phyloP scores from a whole-genome alignment of 805 yeast species.

The Kodamaea kakaduensis region DNA sequence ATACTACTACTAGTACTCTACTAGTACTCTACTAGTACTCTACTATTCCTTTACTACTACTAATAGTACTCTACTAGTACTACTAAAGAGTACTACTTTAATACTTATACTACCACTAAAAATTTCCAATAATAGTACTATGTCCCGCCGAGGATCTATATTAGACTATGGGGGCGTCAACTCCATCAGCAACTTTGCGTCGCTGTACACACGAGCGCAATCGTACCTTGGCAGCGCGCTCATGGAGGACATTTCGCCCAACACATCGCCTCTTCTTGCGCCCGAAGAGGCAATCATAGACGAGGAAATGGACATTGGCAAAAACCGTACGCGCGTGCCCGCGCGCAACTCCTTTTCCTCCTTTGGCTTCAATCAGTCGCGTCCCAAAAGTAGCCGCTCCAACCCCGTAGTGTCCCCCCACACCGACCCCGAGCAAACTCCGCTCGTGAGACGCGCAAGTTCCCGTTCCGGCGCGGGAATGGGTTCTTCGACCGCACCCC shows the following conservation, averaged over 20 bases:
- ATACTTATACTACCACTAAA: too few relatives aligned
- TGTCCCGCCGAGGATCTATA: constrained; percentile 29
- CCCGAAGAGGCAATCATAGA: constrained; percentile 11
- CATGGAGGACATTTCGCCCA: constrained; percentile 20
- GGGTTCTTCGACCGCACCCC: constrained; percentile 48
- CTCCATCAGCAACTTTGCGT: constrained; percentile 37
- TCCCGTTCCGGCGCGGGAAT: constrained; percentile 2
- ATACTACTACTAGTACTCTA: too few relatives aligned
- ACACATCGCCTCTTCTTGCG: constrained; percentile 18
- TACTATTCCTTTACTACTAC: too few relatives aligned
- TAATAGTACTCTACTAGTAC: too few relatives aligned
- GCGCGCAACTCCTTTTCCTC: constrained; percentile 3
- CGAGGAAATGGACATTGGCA: constrained; percentile 9
- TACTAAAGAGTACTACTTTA: too few relatives aligned
- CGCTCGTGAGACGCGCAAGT: constrained; percentile 5
- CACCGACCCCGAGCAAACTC: too few relatives aligned
- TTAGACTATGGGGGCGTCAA: constrained; percentile 34
- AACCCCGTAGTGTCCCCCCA: constrained; percentile 1
- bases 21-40: too few relatives aligned
- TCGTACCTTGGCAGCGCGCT: constrained; percentile 15
- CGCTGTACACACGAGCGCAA: constrained; percentile 38
- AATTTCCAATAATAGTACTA: too few relatives aligned
- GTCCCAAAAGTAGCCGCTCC: not conserved
- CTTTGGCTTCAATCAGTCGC: constrained; percentile 4
- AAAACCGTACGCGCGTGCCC: too few relatives aligned